Evolutionary conservation across 164 flowering plant species (phyloP).

Genomic region (Aristolochia contorta): DNA sequence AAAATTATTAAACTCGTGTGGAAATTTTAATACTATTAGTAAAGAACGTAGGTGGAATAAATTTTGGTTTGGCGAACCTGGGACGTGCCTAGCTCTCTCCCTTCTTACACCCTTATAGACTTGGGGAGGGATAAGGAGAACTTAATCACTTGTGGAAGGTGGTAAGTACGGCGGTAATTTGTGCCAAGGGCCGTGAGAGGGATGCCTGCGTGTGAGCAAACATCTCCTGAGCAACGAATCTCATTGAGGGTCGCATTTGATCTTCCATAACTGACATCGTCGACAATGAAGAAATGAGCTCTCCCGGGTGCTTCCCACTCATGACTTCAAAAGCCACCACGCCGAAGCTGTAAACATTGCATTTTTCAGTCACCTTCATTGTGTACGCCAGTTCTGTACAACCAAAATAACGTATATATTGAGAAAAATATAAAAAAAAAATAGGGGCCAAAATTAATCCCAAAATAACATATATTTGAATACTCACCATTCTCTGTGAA

Average conservation of each 20-base stretch:
- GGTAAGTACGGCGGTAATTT: conserved; percentile 19
- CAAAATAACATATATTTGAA: no score
- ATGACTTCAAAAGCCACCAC: conserved; percentile 52
- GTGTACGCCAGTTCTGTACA: conserved; percentile 44
- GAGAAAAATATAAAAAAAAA: no score
- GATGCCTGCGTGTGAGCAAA: conserved; percentile 21
- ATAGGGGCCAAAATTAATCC: no score
- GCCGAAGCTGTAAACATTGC: conserved; percentile 68
- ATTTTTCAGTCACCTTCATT: conserved; percentile 45
- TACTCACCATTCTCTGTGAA: no score
- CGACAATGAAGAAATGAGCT: conserved; percentile 10
- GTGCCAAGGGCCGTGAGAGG: conserved; percentile 14
- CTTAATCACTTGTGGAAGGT: conserved; percentile 6
- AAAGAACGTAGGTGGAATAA: no score
- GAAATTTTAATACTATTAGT: no score
- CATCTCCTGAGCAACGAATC: conserved; percentile 33
- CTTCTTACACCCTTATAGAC: no score
- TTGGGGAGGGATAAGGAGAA: no score
- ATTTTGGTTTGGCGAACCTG: no score
- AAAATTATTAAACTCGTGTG: no score
- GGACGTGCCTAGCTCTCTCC: no score
- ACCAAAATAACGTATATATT: no score
- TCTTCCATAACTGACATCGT: background rate
- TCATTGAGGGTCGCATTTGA: conserved; percentile 60
- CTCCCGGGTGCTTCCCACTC: conserved; percentile 57